Evolutionary conservation across 768 basidiomycete species (phyloP), one percentile per base, ranked within the genome.

Genomic region (Inosperma sp.): DNA sequence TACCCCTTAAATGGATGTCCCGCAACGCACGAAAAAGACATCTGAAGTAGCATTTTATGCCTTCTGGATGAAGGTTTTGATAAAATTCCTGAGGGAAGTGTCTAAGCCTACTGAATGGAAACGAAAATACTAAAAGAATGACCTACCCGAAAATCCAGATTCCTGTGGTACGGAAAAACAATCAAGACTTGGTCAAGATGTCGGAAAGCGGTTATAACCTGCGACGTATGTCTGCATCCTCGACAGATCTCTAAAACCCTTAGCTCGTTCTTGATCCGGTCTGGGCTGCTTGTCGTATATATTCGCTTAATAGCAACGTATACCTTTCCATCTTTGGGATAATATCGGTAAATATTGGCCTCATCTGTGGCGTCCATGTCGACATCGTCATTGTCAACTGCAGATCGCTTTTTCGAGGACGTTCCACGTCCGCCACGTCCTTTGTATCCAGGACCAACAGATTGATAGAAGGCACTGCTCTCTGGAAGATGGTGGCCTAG

Each of bases 231-330:
- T 16, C 91, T 77, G 55, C 87, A 88, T 1, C 89, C 85, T 61
- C 91, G 79, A 67, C 82, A 83, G 49, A 86, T 84, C 62, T 92
- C 84, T 74, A 99, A 79, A 51, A 99, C 93, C 6, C 82, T 72
- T 46, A 99, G 80, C 66, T 99, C 96, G 66, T 98, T 99, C 39
- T 83, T 76, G 61, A 98, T 94, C 17, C 95, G 77, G 44, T 88
- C 85, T 0, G 96, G 96, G 57, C 84, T 90, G 65, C 92, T 94
- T 1, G 96, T 98, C 8, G 93, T 94, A 65, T 98, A 92, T 65
- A 99, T 97, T 55, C 94, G 81, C 72, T 99, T 98, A 62, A 99
- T 72, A 0, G 96, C 96, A 33, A 98, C 93, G 59, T 86, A 93
- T 5, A 85, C 81, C 56, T 82, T 83, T 25, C 68, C 68, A 9